These are phyloP conservation scores for Penicillium sclerotiorum DNA, from an alignment of 2,329 filamentous ascomycete genomes.

Conservation along the genomic window DNA sequence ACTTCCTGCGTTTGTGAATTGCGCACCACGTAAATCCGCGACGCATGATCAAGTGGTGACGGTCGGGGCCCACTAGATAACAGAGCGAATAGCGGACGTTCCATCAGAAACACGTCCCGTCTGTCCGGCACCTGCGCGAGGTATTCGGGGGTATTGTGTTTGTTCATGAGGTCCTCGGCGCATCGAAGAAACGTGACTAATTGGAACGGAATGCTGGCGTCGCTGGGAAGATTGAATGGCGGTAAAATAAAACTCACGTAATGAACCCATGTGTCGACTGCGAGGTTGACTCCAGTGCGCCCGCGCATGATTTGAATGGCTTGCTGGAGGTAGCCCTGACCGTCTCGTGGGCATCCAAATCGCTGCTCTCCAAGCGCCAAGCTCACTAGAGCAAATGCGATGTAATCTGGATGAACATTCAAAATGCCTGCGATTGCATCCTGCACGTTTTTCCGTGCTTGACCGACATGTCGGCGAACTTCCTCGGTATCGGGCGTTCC, in stretches of 20 bases:
- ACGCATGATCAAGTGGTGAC: slow-evolving; percentile 37
- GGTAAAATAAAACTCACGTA: slow-evolving; percentile 37
- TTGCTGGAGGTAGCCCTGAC: slow-evolving; percentile 31
- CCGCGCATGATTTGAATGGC: slow-evolving; percentile 37
- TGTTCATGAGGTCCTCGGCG: slow-evolving; percentile 37
- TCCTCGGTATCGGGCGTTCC: slow-evolving; percentile 25
- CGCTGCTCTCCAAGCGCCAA: slow-evolving; percentile 43
- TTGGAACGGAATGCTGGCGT: slow-evolving; percentile 27
- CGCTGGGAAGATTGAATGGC: slow-evolving; percentile 16
- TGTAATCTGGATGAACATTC: slow-evolving; percentile 30
- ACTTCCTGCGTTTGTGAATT: slow-evolving; percentile 37
- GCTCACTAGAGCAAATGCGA: slow-evolving; percentile 38
- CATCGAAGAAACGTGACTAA: slow-evolving; percentile 39
- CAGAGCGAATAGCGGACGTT: slow-evolving; percentile 40
- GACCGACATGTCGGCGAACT: slow-evolving; percentile 31
- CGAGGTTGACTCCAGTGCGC: slow-evolving; percentile 26
- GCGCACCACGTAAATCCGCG: slow-evolving; percentile 41
- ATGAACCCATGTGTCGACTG: slow-evolving; percentile 36
- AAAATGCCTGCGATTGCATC: slow-evolving; percentile 25
- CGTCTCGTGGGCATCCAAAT: slow-evolving; percentile 36
- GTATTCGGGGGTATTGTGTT: slow-evolving; percentile 32
- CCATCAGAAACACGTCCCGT: slow-evolving; percentile 38
- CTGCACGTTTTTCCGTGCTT: slow-evolving; percentile 31
- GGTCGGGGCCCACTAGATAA: slow-evolving; percentile 47
- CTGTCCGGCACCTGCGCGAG: slow-evolving; percentile 33